Evolutionary conservation across 768 basidiomycete genomes (phyloP), one percentile per base, ranked within the genome.

Genomic region (Macrolepiota albuminosa): DNA sequence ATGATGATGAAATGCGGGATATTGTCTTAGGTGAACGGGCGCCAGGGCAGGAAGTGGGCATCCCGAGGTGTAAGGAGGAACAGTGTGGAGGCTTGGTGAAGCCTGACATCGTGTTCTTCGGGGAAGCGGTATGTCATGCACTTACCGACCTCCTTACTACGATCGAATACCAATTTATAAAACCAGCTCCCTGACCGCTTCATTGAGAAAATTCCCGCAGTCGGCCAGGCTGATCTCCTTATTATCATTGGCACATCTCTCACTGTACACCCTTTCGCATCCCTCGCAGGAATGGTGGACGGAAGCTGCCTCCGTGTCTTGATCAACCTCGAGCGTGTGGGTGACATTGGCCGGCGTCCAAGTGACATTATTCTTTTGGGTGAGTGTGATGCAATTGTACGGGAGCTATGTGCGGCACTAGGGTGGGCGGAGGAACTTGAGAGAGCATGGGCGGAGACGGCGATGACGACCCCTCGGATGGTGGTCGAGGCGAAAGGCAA

Each of bases 31-130:
- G 33, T 3, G 31, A 56, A 36, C 31, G 60, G 4, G 58, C 33
- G 4, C 43, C 54, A 2, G 61, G 56, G 36, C 70, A 80, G 59
- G 70, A 74, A n/a, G 85, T 85, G 45, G 71, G 82, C 61, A 84
- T 91, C 14, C 86, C 94, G 6, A 79, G 74, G 51, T 98, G 96
- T 69, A 58, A 61, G 37, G 16, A 48, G 6, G 70, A 70, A 33
- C 59, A 58, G 4, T 94, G 93, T 63, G 76, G 74, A 1, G 93
- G 92, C 0, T 76, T 92, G 42, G 86, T 95, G 16, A 94, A 95
- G 71, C 93, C 93, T n/a, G 91, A 96, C 67, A 96, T 96, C 46
- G 91, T 96, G 13, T 95, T 96, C 74, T 95, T 96, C 67, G 93
- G 95, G 26, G 90, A 93, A 73, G 68, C 79, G 40, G 87, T 89